Conservation (phyloP, 1,284 basidiomycete species). For the Ceratobasidium sp. region DNA sequence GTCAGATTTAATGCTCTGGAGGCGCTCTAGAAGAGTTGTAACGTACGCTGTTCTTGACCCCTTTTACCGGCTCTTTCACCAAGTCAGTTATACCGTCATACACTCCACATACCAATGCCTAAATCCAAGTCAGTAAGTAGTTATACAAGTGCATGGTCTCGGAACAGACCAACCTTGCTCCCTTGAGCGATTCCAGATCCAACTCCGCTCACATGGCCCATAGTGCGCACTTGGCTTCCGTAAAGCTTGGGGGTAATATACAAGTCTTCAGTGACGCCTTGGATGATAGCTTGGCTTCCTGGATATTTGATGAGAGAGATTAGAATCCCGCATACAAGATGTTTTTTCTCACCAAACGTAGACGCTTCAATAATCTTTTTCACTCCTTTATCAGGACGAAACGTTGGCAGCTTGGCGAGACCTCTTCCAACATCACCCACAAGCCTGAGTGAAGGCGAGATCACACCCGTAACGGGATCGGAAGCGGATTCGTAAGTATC, state of each 20-base stretch:
- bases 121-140: too few relatives aligned
- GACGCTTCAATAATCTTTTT: constrained; percentile 57
- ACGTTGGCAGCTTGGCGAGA: constrained; percentile 38
- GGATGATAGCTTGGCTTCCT: constrained; percentile 57
- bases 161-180: constrained; percentile 58
- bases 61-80: constrained; percentile 57
- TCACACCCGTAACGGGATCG: constrained; percentile 55
- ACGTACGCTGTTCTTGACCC: constrained; percentile 44
- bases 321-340: too few relatives aligned
- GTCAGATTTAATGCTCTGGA: neutral
- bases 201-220: constrained; percentile 55
- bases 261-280: constrained; percentile 57
- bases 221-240: constrained; percentile 54
- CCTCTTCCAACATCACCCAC: constrained; percentile 5
- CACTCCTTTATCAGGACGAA: constrained; percentile 54
- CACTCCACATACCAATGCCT: constrained; percentile 51
- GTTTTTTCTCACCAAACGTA: constrained; percentile 52
- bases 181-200: constrained; percentile 58
- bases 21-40: too few relatives aligned
- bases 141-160: too few relatives aligned
- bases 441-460: neutral
- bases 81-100: constrained; percentile 63
- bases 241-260: constrained; percentile 57
- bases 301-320: constrained; percentile 28
- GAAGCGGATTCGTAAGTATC: constrained; percentile 52